Evolutionary conservation across 2,329 filamentous ascomycete species (phyloP), one percentile per base, ranked within the genome.

Genomic region (Penicillium sp.): DNA sequence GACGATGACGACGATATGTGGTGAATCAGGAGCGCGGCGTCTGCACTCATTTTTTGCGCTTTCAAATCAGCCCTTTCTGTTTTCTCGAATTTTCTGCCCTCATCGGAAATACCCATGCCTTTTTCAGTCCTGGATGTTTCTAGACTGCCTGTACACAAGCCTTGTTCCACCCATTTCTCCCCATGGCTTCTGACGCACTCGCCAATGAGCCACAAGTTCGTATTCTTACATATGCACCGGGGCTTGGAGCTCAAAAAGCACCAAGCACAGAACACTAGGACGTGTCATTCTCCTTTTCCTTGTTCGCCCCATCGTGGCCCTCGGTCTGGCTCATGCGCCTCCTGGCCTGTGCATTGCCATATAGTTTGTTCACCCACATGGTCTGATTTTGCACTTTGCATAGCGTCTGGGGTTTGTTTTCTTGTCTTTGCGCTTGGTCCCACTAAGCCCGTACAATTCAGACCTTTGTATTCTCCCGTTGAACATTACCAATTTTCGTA

Each of bases 1-100:
- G 73, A 76, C 46, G 74, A 76, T 54, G 74, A 76, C 54, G 70
- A 73, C 51, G 74, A 77, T 59, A 77, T 78, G 75, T 79, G 76
- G 76, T 78, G 68, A 77, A 63, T 47, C 44, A 56, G 57, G 51
- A 60, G 46, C 46, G 39, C 53, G 55, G 53, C 40, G 55, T 50
- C 55, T 47, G 56, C 58, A 56, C 46, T 63, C 54, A 40, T 44
- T 51, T 41, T 42, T 46, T 53, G 47, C 49, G 30, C 39, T 47
- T 55, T 50, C 62, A 42, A 45, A 46, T 46, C 52, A 49, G 44
- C 50, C 50, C 39, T 41, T 55, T 56, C 55, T 65, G 58, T 56
- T 57, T 54, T 38, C 18, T 22, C 35, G 6, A 13, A 54, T 63
- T 55, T 62, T 62, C 55, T 62, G 56, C 59, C 56, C 55, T 58